A percentile compares a stretch with the other conserved stretches of the same genome.
These are phyloP conservation scores for Pseudopithomyces maydicus DNA, from an alignment of 2,329 filamentous ascomycete genomes.

Conservation along the genomic window DNA sequence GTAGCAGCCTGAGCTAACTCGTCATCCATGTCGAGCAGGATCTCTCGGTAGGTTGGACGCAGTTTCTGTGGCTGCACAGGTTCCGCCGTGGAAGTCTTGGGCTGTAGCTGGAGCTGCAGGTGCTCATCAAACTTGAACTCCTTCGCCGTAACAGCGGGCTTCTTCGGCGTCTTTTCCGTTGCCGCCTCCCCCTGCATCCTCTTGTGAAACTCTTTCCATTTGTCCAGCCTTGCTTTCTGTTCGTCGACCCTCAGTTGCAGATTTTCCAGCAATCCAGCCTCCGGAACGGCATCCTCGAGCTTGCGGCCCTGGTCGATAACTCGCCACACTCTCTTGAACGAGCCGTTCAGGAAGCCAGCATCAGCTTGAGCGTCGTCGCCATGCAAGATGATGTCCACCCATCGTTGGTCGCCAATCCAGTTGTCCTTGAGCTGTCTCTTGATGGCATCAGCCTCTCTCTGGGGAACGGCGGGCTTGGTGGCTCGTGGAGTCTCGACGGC, in stretches of 20 bases:
- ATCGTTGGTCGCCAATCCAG: slow-evolving; percentile 78
- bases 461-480: slow-evolving; percentile 34
- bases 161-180: not conserved
- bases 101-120: slow-evolving; percentile 33
- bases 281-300: slow-evolving; percentile 59
- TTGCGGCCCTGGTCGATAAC: slow-evolving; percentile 65
- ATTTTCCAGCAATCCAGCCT: slow-evolving; percentile 67
- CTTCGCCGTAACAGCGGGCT: slow-evolving; percentile 9
- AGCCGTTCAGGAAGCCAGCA: slow-evolving; percentile 67
- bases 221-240: slow-evolving; percentile 71
- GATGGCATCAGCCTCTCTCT: slow-evolving; percentile 46
- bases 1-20: slow-evolving; percentile 30
- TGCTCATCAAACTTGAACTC: slow-evolving; percentile 41
- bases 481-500: slow-evolving; percentile 32
- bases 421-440: slow-evolving; percentile 69
- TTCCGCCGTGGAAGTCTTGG: slow-evolving; percentile 15
- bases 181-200: slow-evolving; percentile 30
- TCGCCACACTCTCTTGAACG: slow-evolving; percentile 75
- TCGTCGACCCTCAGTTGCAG: slow-evolving; percentile 69
- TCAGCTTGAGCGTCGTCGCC: slow-evolving; percentile 64
- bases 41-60: slow-evolving; percentile 25
- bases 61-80: slow-evolving; percentile 15
- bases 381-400: slow-evolving; percentile 72
- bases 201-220: slow-evolving; percentile 73
- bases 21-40: slow-evolving; percentile 37